These are phyloP conservation scores for Nemania serpens DNA, from an alignment of 2,329 filamentous ascomycete genomes.

Conservation along the genomic window DNA sequence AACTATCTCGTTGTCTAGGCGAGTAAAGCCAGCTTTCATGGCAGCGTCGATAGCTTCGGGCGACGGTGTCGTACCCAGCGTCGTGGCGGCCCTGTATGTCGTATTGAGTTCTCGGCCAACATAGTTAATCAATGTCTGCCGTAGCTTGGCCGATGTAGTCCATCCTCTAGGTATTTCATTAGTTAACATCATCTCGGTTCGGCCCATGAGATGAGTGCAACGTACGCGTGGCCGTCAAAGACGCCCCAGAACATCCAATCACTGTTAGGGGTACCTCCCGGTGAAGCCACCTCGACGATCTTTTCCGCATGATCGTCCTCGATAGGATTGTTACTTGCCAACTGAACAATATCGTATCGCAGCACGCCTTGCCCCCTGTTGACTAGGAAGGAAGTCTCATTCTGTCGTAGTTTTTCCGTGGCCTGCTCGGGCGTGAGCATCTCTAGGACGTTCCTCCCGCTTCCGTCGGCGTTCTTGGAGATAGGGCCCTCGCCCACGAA, in stretches of 20 bases:
- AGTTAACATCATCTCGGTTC: constrained; percentile 3
- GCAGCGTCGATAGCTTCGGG: constrained; percentile 84
- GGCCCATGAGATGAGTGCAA: constrained; percentile 30
- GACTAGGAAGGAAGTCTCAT: constrained; percentile 90
- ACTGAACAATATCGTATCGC: constrained; percentile 91
- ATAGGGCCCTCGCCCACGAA: constrained; percentile 85
- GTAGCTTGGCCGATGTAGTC: constrained; percentile 96
- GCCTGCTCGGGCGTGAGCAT: constrained; percentile 97
- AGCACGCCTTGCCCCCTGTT: constrained; percentile 89
- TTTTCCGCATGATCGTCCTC: constrained; percentile 98
- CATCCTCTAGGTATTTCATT: constrained; percentile 68
- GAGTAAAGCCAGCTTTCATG: constrained; percentile 89
- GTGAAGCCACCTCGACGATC: constrained; percentile 85
- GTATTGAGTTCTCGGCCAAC: constrained; percentile 91
- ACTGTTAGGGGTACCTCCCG: constrained; percentile 56
- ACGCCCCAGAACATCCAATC: constrained; percentile 99
- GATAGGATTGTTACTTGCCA: constrained; percentile 95
- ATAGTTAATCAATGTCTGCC: constrained; percentile 88
- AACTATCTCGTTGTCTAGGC: constrained; percentile 91
- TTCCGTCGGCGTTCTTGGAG: constrained; percentile 84
- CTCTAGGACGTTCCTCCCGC: constrained; percentile 84
- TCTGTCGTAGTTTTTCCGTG: constrained; percentile 83
- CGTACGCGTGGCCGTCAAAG: constrained; percentile 93
- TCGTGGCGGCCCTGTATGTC: constrained; percentile 79
- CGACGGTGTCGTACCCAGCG: constrained; percentile 65